phyloP scores from a whole-genome alignment of 2,329 filamentous ascomycete species.

The Ceratocystis huliohia region DNA sequence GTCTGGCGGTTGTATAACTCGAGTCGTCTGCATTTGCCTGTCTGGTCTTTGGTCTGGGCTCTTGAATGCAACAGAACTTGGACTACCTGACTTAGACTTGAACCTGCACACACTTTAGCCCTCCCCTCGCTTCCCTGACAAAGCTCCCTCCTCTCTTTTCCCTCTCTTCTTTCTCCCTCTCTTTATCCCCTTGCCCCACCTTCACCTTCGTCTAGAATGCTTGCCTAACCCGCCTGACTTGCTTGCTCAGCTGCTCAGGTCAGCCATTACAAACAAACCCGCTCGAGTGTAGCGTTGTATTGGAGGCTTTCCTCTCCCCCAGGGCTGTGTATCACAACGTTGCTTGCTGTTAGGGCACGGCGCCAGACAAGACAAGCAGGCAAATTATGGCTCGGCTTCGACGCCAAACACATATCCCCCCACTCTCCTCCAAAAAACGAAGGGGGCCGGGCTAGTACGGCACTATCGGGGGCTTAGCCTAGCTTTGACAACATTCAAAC shows the following conservation, averaged over 20 bases:
- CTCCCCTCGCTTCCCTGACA: background rate
- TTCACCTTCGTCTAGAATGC: background rate
- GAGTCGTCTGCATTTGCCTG: background rate
- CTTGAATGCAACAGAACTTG: background rate
- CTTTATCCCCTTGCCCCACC: background rate
- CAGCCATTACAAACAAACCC: background rate
- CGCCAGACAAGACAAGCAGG: background rate
- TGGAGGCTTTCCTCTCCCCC: background rate
- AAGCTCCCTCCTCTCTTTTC: background rate
- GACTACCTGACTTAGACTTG: background rate
- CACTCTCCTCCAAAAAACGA: background rate
- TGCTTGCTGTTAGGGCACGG: background rate
- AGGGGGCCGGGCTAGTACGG: background rate
- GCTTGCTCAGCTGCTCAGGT: background rate
- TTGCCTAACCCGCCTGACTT: background rate
- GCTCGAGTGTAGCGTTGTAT: background rate
- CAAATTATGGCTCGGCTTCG: too few relatives aligned
- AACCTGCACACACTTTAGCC: conserved; percentile 8
- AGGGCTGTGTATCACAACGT: background rate
- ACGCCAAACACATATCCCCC: background rate
- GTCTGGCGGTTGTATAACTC: too few relatives aligned
- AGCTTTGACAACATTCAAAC: background rate
- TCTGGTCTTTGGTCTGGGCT: background rate
- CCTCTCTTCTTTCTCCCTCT: background rate
- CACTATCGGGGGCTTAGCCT: background rate